Evolutionary conservation across 2,329 filamentous ascomycete species (phyloP), one percentile per base, ranked within the genome.

Genomic region (Fusarium circinatum): DNA sequence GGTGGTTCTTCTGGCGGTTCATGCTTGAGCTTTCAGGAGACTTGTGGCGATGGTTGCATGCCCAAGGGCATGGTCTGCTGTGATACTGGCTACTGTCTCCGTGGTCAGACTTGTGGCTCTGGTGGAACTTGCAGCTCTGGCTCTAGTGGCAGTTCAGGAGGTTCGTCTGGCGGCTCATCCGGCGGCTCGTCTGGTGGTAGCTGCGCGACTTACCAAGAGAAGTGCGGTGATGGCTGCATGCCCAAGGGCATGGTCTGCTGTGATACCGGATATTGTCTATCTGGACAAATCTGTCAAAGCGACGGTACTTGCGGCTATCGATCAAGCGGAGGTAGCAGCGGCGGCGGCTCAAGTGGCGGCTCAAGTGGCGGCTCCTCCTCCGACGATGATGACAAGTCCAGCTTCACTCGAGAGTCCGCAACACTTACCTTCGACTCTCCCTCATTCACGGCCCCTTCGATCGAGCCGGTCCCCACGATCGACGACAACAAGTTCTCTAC

Each of bases 21-120:
- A 34, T 78, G 77, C 62, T 52, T 70, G 39, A 68, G 71, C 47
- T 72, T 60, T 18, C 64, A 79, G 24, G 76, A 74, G 41, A 15
- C 41, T 4, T 80, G 79, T 20, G 76, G 67, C 10, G 63, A 30
- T 11, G 76, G 77, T 5, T 80, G 79, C 13, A 81, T 81, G 77
- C 79, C 79, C 15, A 22, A 48, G 15, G 79, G 79, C 2, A 71
- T 70, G 44, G 76, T 79, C 4, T 80, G 79, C 41, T 80, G 79
- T 26, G 32, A 65, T 4, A 68, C 67, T n/a, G 71, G 73, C 14
- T 84, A 83, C 71, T 84, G 82, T 61, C 73, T 63, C 68, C 76
- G 60, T 13, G 74, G 74, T 3, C 59, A 76, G 36, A 80, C 78
- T 36, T 82, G 81, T 30, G 58, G 68, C 7, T 62, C 61, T 4